Percentiles rank a stretch among this genome's conserved stretches.
Conservation (phyloP, 1,139 yeast species). For the Diutina pseudorugosa region DNA sequence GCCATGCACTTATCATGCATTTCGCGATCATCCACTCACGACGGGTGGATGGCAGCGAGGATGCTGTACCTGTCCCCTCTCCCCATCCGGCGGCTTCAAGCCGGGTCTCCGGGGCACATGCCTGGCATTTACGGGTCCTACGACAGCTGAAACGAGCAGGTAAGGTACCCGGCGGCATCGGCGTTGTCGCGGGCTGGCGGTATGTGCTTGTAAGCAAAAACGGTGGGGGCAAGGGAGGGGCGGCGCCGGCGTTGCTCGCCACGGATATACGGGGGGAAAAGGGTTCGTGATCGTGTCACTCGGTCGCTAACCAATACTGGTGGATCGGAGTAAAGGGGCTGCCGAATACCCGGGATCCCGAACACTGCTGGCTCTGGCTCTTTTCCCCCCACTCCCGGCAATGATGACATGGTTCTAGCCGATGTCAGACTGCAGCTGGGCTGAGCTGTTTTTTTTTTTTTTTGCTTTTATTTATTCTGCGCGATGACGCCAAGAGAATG, state of each 20-base stretch:
- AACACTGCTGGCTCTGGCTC: background rate
- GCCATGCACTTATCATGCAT: conserved; percentile 2
- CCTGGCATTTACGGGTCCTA: background rate
- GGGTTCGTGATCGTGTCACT: background rate
- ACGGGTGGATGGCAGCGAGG: background rate
- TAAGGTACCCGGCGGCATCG: background rate
- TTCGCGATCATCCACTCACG: conserved; percentile 1
- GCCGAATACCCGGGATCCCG: background rate
- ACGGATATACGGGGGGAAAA: background rate
- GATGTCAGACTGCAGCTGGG: background rate
- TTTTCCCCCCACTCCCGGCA: background rate
- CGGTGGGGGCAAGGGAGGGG: too few species aligned
- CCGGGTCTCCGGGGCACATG: background rate
- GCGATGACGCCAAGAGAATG: background rate
- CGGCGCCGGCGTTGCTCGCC: too few species aligned
- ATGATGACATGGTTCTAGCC: background rate
- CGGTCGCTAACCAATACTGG: too few species aligned
- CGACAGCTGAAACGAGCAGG: background rate
- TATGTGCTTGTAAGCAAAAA: too few species aligned
- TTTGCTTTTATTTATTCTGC: background rate
- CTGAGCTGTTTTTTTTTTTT: background rate
- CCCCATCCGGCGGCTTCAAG: too few species aligned
- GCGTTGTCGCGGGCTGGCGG: background rate
- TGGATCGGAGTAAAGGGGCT: too few species aligned
- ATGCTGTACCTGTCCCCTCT: too few species aligned